A percentile compares a stretch with the other conserved stretches of the same genome.
Conservation (phyloP, 331 rosid genomes). For the Rosa hybrid region DNA sequence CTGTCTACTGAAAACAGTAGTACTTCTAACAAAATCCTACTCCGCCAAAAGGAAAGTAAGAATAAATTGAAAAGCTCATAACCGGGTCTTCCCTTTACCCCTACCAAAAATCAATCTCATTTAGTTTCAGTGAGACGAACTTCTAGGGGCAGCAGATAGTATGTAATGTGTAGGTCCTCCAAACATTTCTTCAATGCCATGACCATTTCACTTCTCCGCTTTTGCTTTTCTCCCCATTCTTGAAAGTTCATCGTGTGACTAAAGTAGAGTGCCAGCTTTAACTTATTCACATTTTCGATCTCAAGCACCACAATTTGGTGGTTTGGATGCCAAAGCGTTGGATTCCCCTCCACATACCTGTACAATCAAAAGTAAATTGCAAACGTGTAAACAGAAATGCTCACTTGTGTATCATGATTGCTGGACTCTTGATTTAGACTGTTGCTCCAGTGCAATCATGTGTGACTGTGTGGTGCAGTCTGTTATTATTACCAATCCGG, state of each 20-base stretch:
- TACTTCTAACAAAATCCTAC: background rate
- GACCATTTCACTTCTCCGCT: slow-evolving; percentile 62
- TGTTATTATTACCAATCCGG: background rate
- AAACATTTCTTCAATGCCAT: slow-evolving; percentile 72
- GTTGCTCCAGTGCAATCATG: background rate
- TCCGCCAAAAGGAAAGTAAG: background rate
- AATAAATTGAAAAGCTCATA: background rate
- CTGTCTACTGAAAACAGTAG: too few species aligned
- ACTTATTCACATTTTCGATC: slow-evolving; percentile 67
- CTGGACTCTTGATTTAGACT: background rate
- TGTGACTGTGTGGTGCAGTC: background rate
- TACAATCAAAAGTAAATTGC: slow-evolving; percentile 18
- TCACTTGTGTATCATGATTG: background rate
- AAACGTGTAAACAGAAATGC: background rate
- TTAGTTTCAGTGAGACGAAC: slow-evolving; percentile 54
- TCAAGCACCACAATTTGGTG: slow-evolving; percentile 59
- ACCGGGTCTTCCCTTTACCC: background rate
- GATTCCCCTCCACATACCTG: slow-evolving; percentile 69
- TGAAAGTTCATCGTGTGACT: slow-evolving; percentile 88
- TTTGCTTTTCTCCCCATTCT: slow-evolving; percentile 61
- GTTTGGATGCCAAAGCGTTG: slow-evolving; percentile 68
- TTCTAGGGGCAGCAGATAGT: slow-evolving; percentile 72
- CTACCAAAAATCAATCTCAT: slow-evolving; percentile 27
- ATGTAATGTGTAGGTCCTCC: slow-evolving; percentile 73
- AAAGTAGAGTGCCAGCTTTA: slow-evolving; percentile 54